Evolutionary conservation across 805 yeast species (phyloP), one percentile per base, ranked within the genome.

Genomic region (Candida maesae): DNA sequence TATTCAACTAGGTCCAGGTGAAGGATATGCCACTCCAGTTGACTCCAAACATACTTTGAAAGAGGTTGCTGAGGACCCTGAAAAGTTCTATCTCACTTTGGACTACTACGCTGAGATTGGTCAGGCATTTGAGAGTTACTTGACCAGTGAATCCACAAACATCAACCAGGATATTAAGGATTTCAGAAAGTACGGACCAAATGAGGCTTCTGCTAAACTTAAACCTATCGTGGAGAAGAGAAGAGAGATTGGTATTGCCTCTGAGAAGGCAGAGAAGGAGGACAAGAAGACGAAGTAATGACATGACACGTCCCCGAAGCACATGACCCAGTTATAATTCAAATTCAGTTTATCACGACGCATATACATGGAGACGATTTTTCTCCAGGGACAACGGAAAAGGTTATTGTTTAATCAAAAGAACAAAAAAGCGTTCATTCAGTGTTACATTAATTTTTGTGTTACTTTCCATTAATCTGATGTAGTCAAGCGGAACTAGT

Each of bases 21-120:
- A 91, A 68, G 98, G 98, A 21, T 91, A 70, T 64, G 73, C 75
- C 53, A 41, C 84, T 76, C 32, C 55, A 69, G 38, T 67, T 59
- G 56, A 65, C 73, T 46, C 61, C 50, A 13, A 50, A 58, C 21
- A 62, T 66, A 10, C 31, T 28, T 61, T 70, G 47, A 63, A 70
- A 41, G 65, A 68, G 26, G 50, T 70, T 41, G 67, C 63, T 36
- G 53, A 56, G 29, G 54, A 63, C 36, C 64, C 66, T 37, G 64
- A 64, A 27, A 74, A 74, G 59, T 78, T 82, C 53, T 64, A 67
- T 28, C 61, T 83, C 47, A 73, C 71, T 50, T 80, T 74, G 56
- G 79, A 75, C 40, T 80, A 73, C 55, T 70, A 75, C 50, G 71
- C 70, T 47, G 62, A 70, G 52, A 63, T 73, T 58, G 77, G 84